Conservation (phyloP, 352 stramenopile species). For the Bremia lactucae region DNA sequence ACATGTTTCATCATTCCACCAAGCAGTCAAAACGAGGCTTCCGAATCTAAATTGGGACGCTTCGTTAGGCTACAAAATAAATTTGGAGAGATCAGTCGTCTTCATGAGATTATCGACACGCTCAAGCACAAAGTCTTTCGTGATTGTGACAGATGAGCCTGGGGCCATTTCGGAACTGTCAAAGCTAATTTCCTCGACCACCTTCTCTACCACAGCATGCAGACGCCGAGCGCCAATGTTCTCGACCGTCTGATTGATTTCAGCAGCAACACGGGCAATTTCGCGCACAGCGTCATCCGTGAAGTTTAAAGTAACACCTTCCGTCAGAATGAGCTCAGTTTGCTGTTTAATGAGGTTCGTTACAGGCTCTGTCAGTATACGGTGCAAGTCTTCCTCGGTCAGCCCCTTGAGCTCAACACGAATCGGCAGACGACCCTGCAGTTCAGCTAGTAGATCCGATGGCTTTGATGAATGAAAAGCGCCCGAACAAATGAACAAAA, state of each 20-base stretch:
- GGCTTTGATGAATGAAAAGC: conserved; percentile 98
- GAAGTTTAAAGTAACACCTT: conserved; percentile 93
- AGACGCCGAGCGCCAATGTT: conserved; percentile 98
- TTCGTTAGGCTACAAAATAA: conserved; percentile 89
- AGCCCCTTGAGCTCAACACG: conserved; percentile 97
- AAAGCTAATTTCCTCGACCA: conserved; percentile 99
- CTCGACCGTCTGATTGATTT: conserved; percentile 94
- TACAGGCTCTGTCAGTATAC: conserved; percentile 98
- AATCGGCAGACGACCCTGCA: conserved; percentile 97
- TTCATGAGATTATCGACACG: conserved; percentile 91
- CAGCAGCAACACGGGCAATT: conserved; percentile 91
- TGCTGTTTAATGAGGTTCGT: conserved; percentile 98
- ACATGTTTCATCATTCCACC: conserved; percentile 15
- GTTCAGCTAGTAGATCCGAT: conserved; percentile 95
- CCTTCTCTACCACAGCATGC: conserved; percentile 96
- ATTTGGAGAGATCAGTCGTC: conserved; percentile 95
- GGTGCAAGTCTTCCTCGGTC: conserved; percentile 97
- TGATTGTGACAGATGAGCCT: conserved; percentile 82
- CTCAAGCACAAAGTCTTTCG: conserved; percentile 90
- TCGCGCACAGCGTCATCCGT: conserved; percentile 95
- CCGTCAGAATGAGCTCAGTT: conserved; percentile 94
- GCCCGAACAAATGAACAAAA: conserved; percentile 96
- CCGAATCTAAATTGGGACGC: background rate
- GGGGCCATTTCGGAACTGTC: conserved; percentile 89
- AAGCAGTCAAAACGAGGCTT: conserved; percentile 7